Evolutionary conservation across 208 protist species (phyloP).

Genomic region (Leishmania arabica): DNA sequence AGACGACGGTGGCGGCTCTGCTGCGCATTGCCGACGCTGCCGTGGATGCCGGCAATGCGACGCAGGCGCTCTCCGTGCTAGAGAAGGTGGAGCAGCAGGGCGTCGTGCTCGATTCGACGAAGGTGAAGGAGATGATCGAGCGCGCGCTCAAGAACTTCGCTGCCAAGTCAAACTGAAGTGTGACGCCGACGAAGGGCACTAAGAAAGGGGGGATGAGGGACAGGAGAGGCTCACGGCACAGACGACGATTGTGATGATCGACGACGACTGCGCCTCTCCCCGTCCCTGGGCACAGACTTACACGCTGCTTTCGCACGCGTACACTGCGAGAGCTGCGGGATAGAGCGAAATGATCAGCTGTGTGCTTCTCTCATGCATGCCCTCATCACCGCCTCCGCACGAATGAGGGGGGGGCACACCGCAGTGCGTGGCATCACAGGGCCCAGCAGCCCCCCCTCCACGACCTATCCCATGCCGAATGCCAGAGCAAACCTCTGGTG

Average conservation of each 20-base stretch:
- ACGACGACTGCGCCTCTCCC: not conserved
- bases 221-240: not conserved
- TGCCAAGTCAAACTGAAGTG: constrained; percentile 22
- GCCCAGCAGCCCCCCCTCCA: not conserved
- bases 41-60: constrained; percentile 67
- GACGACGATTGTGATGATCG: not conserved
- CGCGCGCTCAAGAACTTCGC: constrained; percentile 58
- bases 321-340: not conserved
- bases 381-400: not conserved
- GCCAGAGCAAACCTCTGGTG: not conserved
- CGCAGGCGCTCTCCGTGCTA: constrained; percentile 53
- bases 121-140: constrained; percentile 69
- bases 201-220: not conserved
- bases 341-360: not conserved
- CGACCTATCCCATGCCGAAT: not conserved
- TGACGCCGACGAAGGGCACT: not conserved
- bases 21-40: constrained; percentile 67
- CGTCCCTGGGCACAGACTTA: not conserved
- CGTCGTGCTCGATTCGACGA: constrained; percentile 43
- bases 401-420: not conserved
- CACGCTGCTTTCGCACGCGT: not conserved
- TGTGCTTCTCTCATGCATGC: not conserved
- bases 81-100: constrained; percentile 59
- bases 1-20: constrained; percentile 38
- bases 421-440: not conserved